phyloP scores from a whole-genome alignment of 1,284 basidiomycete genomes.

The Malassezia caprae region DNA sequence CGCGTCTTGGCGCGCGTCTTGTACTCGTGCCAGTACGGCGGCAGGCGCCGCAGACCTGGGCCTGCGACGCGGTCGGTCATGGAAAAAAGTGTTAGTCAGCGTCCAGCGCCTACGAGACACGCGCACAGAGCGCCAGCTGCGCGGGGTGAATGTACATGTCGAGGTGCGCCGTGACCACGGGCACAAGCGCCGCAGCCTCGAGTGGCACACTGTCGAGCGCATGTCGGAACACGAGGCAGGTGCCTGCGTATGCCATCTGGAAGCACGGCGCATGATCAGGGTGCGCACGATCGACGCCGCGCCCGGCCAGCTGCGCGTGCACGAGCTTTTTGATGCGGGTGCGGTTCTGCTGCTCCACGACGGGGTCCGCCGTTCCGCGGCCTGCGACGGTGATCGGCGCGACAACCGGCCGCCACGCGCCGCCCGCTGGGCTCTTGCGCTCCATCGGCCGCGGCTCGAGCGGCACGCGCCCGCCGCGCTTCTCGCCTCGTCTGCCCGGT shows the following conservation, averaged over 20 bases:
- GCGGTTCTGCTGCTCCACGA: slow-evolving; percentile 18
- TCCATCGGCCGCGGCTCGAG: background rate
- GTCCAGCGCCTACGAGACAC: background rate
- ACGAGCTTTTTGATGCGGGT: slow-evolving; percentile 23
- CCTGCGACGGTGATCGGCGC: background rate
- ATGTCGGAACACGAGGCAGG: slow-evolving; percentile 14
- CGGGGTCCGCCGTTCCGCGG: background rate
- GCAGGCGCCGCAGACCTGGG: slow-evolving; percentile 17
- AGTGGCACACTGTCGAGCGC: background rate
- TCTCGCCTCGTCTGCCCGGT: slow-evolving; percentile 11
- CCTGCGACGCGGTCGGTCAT: slow-evolving; percentile 15
- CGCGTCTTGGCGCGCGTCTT: slow-evolving; percentile 83
- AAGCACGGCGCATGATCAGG: slow-evolving; percentile 7
- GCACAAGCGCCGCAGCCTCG: background rate
- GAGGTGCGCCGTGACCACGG: slow-evolving; percentile 14
- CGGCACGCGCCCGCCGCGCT: background rate
- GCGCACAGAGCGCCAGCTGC: slow-evolving; percentile 14
- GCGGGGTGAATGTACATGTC: slow-evolving; percentile 14
- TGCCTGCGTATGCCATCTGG: slow-evolving; percentile 14
- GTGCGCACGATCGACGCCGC: slow-evolving; percentile 19
- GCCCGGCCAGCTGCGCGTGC: slow-evolving; percentile 23
- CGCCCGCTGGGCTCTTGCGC: background rate
- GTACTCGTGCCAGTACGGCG: slow-evolving; percentile 52
- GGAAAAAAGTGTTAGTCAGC: background rate
- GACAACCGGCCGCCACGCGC: background rate